These are phyloP conservation scores for Pichia sp. DNA, from an alignment of 1,139 yeast species.

Conservation along the genomic window DNA sequence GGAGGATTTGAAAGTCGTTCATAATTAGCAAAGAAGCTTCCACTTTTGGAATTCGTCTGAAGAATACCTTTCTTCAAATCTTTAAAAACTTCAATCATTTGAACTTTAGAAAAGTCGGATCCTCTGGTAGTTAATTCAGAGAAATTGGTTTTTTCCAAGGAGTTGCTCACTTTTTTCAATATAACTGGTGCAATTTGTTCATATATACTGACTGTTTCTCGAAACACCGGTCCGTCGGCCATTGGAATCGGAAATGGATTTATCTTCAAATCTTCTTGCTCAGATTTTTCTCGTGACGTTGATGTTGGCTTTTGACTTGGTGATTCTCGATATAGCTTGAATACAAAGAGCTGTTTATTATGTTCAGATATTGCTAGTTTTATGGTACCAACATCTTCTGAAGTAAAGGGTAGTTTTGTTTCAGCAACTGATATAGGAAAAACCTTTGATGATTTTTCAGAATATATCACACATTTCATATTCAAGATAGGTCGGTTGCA, in stretches of 20 bases:
- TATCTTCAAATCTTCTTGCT: neutral
- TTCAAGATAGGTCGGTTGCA: neutral
- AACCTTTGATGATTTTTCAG: neutral
- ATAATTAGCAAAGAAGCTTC: neutral
- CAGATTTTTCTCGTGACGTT: neutral
- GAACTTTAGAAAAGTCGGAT: conserved; percentile 12
- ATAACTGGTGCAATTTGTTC: conserved; percentile 39
- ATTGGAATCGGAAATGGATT: conserved; percentile 29
- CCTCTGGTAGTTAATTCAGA: conserved; percentile 18
- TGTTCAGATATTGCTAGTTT: neutral
- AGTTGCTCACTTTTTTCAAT: conserved; percentile 37
- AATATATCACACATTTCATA: neutral
- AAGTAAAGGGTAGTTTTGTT: neutral
- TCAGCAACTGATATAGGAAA: neutral
- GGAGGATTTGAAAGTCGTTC: neutral
- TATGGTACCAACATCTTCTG: neutral
- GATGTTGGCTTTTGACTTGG: no score
- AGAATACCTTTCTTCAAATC: conserved; percentile 27
- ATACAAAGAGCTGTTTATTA: neutral
- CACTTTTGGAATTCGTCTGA: conserved; percentile 1
- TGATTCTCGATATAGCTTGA: neutral
- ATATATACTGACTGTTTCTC: conserved; percentile 47
- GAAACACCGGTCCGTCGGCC: conserved; percentile 72
- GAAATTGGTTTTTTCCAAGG: conserved; percentile 17
- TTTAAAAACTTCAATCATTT: conserved; percentile 27